phyloP scores from a whole-genome alignment of 1,284 basidiomycete species.

The Porogramme epimiltina region DNA sequence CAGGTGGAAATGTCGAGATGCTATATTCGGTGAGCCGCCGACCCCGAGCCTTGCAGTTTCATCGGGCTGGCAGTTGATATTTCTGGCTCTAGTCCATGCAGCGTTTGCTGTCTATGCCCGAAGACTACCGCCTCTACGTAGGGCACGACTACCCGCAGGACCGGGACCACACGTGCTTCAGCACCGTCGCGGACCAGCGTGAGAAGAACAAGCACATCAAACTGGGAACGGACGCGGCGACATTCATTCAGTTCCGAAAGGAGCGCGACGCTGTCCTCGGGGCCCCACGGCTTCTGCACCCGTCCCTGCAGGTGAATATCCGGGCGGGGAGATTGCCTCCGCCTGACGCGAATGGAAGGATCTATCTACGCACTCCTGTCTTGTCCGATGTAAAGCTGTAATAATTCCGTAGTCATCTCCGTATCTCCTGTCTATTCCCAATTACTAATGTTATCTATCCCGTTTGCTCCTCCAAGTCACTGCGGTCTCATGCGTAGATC shows the following conservation, averaged over 20 bases:
- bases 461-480: too few relatives aligned
- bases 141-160: conserved; percentile 43
- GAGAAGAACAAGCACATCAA: conserved; percentile 37
- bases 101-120: conserved; percentile 38
- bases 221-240: conserved; percentile 31
- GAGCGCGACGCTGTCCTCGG: conserved; percentile 37
- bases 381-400: conserved; percentile 18
- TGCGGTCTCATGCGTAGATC: too few relatives aligned
- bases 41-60: conserved; percentile 11
- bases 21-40: conserved; percentile 34
- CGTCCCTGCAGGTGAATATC: conserved; percentile 43
- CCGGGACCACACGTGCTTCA: conserved; percentile 34
- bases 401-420: background rate
- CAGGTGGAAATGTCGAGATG: conserved; percentile 40
- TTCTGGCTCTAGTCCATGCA: conserved; percentile 37
- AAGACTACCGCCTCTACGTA: conserved; percentile 39
- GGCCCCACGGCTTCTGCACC: conserved; percentile 39
- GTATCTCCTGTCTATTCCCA: too few relatives aligned
- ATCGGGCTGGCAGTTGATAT: background rate
- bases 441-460: too few relatives aligned
- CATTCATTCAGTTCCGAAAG: conserved; percentile 38
- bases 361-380: conserved; percentile 32
- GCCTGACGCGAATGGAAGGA: conserved; percentile 30
- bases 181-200: conserved; percentile 39
- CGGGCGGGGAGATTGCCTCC: conserved; percentile 41